Conservation (phyloP, 345 rosid species). For the Cardamine chenopodiifolia region DNA sequence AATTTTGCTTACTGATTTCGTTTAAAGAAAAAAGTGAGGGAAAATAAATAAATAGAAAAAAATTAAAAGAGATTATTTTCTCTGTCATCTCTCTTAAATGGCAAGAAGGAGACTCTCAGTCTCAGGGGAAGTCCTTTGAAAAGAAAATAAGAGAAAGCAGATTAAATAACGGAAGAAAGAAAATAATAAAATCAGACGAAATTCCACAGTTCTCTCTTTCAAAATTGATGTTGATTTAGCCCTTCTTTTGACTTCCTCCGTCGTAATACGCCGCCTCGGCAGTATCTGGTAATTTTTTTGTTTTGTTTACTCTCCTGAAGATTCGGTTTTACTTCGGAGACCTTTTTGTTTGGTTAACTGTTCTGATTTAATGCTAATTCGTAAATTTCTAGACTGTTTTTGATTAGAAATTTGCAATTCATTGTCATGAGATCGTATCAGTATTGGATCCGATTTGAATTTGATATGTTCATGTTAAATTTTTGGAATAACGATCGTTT, state of each 20-base stretch:
- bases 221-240: not conserved
- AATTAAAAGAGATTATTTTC: conserved; percentile 17
- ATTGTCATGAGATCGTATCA: not conserved
- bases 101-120: conserved; percentile 23
- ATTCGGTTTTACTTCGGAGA: not conserved
- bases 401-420: conserved; percentile 4
- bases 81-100: conserved; percentile 23
- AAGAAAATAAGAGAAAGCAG: not conserved
- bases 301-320: not conserved
- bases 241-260: conserved; percentile 21
- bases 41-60: not conserved
- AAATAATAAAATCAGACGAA: conserved; percentile 15
- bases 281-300: conserved; percentile 4
- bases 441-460: conserved; percentile 37
- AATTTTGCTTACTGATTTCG: not conserved
- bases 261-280: conserved; percentile 31
- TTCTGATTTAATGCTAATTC: conserved; percentile 1
- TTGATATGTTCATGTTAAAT: not conserved
- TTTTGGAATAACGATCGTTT: conserved; percentile 2
- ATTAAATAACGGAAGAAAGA: conserved; percentile 25
- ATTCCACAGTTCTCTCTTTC: conserved; percentile 1
- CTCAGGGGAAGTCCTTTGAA: conserved; percentile 28
- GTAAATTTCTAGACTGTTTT: not conserved
- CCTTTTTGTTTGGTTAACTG: not conserved
- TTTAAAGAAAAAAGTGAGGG: conserved; percentile 12